phyloP scores from a whole-genome alignment of 2,329 filamentous ascomycete species.

The Diaporthe sp. region DNA sequence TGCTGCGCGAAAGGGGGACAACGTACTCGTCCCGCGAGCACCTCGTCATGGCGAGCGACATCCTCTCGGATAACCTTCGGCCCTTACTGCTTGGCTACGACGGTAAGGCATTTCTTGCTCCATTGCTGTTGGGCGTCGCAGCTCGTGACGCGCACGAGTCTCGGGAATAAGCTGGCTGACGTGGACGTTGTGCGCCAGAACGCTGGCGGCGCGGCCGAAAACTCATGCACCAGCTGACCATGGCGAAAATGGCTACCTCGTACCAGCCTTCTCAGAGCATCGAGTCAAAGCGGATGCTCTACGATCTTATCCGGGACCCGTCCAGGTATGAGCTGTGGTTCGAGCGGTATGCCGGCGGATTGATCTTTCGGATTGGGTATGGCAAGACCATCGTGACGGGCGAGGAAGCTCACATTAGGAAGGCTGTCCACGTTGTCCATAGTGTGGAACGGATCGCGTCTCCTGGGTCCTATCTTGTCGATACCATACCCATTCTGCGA shows the following conservation, averaged over 20 bases:
- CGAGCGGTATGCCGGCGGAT: background rate
- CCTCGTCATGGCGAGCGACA: background rate
- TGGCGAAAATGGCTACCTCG: constrained; percentile 1
- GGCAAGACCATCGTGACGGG: constrained; percentile 7
- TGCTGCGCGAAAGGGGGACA: constrained; percentile 6
- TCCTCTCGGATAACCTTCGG: constrained; percentile 7
- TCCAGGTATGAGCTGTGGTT: constrained; percentile 5
- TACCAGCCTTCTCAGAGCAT: constrained; percentile 15
- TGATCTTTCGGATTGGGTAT: background rate
- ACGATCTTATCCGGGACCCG: background rate
- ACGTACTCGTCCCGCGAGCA: constrained; percentile 1
- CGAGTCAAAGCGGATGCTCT: constrained; percentile 7
- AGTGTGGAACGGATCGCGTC: constrained; percentile 5
- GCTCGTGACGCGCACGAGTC: background rate
- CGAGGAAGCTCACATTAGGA: constrained; percentile 6
- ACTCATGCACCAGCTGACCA: constrained; percentile 7
- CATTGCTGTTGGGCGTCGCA: background rate
- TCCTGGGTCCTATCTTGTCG: constrained; percentile 14
- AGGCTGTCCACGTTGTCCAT: background rate
- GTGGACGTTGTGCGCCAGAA: background rate
- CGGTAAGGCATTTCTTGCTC: background rate
- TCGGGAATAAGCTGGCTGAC: background rate
- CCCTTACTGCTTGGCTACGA: background rate
- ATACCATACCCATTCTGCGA: background rate
- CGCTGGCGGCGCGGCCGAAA: constrained; percentile 5